A percentile compares a stretch with the other conserved stretches of the same genome.
Conservation (phyloP, 2,329 filamentous ascomycete genomes). For the Penicillium sclerotiorum region DNA sequence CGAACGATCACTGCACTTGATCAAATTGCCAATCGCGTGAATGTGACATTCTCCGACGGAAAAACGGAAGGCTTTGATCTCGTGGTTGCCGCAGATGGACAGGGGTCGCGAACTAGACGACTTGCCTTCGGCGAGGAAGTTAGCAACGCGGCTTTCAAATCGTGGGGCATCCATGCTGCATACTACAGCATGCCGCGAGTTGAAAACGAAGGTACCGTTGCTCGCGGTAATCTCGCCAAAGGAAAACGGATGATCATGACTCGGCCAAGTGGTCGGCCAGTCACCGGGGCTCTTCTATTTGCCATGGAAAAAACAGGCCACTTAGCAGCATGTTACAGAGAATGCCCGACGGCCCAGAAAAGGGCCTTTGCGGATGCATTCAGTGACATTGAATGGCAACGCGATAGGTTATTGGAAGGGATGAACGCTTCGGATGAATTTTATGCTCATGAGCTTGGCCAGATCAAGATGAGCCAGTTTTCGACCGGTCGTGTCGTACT, state of each 20-base stretch:
- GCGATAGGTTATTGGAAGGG: too few relatives aligned
- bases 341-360: too few relatives aligned
- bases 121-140: constrained; percentile 20
- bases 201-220: too few relatives aligned
- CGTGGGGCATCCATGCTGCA: constrained; percentile 32
- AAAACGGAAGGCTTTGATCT: constrained; percentile 27
- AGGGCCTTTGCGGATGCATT: neutral
- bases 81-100: constrained; percentile 35
- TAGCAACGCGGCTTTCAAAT: constrained; percentile 25
- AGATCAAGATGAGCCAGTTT: constrained; percentile 51
- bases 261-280: too few relatives aligned
- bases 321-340: too few relatives aligned
- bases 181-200: too few relatives aligned
- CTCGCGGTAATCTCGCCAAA: too few relatives aligned
- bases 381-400: neutral
- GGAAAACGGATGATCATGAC: too few relatives aligned
- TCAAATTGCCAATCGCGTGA: constrained; percentile 18
- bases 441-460: constrained; percentile 49
- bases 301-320: too few relatives aligned
- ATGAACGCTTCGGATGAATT: too few relatives aligned
- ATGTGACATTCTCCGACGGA: constrained; percentile 30
- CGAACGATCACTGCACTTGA: constrained; percentile 29
- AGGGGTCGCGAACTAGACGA: constrained; percentile 24
- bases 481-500: constrained; percentile 48
- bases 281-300: too few relatives aligned